Conservation (phyloP, 1,284 basidiomycete genomes). For the Naganishia liquefaciens region DNA sequence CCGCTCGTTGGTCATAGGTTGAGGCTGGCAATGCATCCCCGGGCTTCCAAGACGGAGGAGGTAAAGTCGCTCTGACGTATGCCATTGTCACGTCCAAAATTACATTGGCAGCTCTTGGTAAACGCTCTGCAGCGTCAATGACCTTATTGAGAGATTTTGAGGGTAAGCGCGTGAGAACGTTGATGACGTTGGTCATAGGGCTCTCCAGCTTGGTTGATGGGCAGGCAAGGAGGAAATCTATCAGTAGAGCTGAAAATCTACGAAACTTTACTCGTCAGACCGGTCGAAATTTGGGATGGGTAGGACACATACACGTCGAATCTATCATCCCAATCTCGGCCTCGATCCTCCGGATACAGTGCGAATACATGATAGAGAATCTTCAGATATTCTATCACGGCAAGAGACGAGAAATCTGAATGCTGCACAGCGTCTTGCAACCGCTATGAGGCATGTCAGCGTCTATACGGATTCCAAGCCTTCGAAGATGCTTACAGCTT, state of each 20-base stretch:
- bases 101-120: slow-evolving; percentile 26
- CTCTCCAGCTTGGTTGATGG: slow-evolving; percentile 41
- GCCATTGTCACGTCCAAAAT: background rate
- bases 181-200: slow-evolving; percentile 44
- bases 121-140: slow-evolving; percentile 36
- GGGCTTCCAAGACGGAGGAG: slow-evolving; percentile 32
- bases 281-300: background rate
- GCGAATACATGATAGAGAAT: slow-evolving; percentile 46
- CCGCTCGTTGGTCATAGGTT: slow-evolving; percentile 35
- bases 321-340: slow-evolving; percentile 40
- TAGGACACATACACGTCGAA: slow-evolving; percentile 44
- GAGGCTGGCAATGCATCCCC: slow-evolving; percentile 10
- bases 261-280: background rate
- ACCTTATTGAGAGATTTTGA: slow-evolving; percentile 30
- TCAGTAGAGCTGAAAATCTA: slow-evolving; percentile 40
- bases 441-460: background rate
- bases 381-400: slow-evolving; percentile 50
- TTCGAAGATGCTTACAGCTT: slow-evolving; percentile 38
- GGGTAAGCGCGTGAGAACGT: slow-evolving; percentile 44
- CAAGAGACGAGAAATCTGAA: slow-evolving; percentile 38
- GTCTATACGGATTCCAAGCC: no score
- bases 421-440: slow-evolving; percentile 33
- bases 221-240: slow-evolving; percentile 41
- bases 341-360: slow-evolving; percentile 40
- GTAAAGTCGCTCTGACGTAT: slow-evolving; percentile 40